Conservation (phyloP, 768 basidiomycete genomes). For the Nidularia pulvinata region DNA sequence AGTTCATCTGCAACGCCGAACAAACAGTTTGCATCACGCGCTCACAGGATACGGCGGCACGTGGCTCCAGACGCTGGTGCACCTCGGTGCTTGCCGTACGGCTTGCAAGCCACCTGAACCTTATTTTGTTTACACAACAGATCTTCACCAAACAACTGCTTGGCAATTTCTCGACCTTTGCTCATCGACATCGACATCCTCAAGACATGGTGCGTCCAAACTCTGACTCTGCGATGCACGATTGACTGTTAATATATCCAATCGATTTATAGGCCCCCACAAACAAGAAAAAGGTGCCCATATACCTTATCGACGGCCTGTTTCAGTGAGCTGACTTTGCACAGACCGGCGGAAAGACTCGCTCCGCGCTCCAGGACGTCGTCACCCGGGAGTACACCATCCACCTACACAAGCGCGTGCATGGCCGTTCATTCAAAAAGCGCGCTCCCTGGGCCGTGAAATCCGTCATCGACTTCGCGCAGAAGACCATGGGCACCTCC, state of each 20-base stretch:
- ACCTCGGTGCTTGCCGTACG: conserved; percentile 20
- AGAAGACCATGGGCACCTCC: conserved; percentile 92
- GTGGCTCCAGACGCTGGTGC: neutral
- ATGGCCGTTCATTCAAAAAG: conserved; percentile 96
- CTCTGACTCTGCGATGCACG: conserved; percentile 2
- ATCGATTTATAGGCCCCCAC: conserved; percentile 39
- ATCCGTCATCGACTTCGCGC: conserved; percentile 89
- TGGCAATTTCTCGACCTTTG: conserved; percentile 23
- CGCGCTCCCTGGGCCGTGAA: conserved; percentile 97
- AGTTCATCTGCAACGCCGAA: too few species aligned
- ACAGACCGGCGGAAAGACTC: conserved; percentile 81
- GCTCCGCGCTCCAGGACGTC: conserved; percentile 97
- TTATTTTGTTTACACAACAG: conserved; percentile 48
- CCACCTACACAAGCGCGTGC: conserved; percentile 94
- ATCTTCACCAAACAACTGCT: conserved; percentile 26
- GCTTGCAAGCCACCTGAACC: conserved; percentile 57
- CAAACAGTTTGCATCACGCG: too few species aligned
- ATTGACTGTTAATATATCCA: neutral
- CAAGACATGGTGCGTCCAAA: conserved; percentile 65
- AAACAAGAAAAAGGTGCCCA: conserved; percentile 59
- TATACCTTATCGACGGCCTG: neutral
- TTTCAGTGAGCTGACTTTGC: conserved; percentile 1
- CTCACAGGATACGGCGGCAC: too few species aligned
- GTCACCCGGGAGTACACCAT: conserved; percentile 99
- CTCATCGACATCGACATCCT: conserved; percentile 60